Percentiles rank a stretch among this genome's conserved stretches.
Evolutionary conservation across 1,284 basidiomycete genomes (phyloP).

Genomic region (Cystobasidiaceae sp.): DNA sequence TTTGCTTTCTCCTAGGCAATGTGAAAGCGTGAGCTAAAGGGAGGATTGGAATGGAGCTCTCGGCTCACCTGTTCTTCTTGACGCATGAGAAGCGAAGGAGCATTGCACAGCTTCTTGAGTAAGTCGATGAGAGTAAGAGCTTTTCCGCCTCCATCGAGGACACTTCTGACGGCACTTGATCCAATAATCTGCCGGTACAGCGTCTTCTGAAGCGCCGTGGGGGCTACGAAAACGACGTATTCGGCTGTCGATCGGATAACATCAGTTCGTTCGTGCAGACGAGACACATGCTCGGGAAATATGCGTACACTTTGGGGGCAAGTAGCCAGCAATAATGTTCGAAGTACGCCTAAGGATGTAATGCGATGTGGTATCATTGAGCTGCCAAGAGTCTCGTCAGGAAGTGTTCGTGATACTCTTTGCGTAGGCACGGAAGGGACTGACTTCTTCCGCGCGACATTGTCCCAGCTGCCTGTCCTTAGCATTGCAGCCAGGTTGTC

Average conservation of each 20-base stretch:
- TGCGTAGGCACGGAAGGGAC: not conserved
- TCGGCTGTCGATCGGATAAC: too few relatives aligned
- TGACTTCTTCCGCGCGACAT: slow-evolving; percentile 47
- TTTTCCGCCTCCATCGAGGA: slow-evolving; percentile 32
- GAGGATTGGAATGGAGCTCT: not conserved
- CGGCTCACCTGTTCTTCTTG: slow-evolving; percentile 54
- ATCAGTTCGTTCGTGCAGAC: too few relatives aligned
- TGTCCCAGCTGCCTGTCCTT: slow-evolving; percentile 72
- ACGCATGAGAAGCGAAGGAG: slow-evolving; percentile 76
- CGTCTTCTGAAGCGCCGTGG: slow-evolving; percentile 70
- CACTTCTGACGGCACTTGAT: slow-evolving; percentile 37
- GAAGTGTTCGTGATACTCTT: not conserved
- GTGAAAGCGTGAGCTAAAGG: not conserved
- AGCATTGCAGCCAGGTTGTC: slow-evolving; percentile 65
- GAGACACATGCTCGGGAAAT: too few relatives aligned
- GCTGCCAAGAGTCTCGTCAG: slow-evolving; percentile 49
- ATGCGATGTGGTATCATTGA: slow-evolving; percentile 69
- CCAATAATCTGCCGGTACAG: slow-evolving; percentile 65
- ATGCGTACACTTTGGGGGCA: slow-evolving; percentile 80
- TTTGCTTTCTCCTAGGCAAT: slow-evolving; percentile 43
- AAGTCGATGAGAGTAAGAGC: slow-evolving; percentile 43
- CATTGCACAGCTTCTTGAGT: slow-evolving; percentile 82
- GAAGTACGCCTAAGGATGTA: slow-evolving; percentile 88
- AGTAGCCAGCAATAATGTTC: slow-evolving; percentile 69
- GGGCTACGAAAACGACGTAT: slow-evolving; percentile 86